These are phyloP conservation scores for Penicillium verrucosum DNA, from an alignment of 2,329 filamentous ascomycete species.

Conservation along the genomic window DNA sequence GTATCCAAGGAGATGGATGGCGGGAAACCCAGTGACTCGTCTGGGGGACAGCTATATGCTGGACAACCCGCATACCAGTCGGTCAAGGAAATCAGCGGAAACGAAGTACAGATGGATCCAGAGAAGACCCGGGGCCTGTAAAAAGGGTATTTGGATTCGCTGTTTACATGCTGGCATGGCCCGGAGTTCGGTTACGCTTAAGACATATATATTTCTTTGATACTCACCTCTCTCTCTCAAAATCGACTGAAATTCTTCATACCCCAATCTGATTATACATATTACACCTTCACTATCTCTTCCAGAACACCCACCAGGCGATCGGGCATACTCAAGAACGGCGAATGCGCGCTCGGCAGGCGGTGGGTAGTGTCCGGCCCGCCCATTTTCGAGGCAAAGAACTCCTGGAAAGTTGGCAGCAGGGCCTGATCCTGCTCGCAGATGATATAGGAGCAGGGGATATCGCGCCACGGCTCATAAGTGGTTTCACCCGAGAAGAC, in stretches of 20 bases:
- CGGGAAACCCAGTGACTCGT: constrained; percentile 31
- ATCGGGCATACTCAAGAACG: constrained; percentile 41
- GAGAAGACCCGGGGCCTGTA: constrained; percentile 48
- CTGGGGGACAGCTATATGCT: constrained; percentile 71
- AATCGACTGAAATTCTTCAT: constrained; percentile 1
- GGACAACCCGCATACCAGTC: constrained; percentile 68
- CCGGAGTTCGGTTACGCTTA: constrained; percentile 21
- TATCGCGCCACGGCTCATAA: constrained; percentile 34
- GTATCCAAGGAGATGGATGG: constrained; percentile 63
- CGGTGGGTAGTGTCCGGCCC: constrained; percentile 29
- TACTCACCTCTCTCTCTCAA: neutral
- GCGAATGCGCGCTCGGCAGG: constrained; percentile 40
- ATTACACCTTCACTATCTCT: constrained; percentile 19
- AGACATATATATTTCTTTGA: constrained; percentile 5
- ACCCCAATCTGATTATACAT: neutral
- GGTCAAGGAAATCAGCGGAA: constrained; percentile 65
- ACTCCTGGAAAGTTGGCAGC: constrained; percentile 30
- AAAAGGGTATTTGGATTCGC: constrained; percentile 17
- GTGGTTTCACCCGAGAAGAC: constrained; percentile 27
- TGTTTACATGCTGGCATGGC: constrained; percentile 24
- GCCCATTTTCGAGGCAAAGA: constrained; percentile 28
- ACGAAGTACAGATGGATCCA: constrained; percentile 55
- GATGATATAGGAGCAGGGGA: constrained; percentile 36
- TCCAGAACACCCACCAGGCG: constrained; percentile 33
- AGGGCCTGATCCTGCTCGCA: constrained; percentile 39